Percentiles rank a stretch among this genome's conserved stretches.
These are phyloP conservation scores for Trichaptum fuscoviolaceum DNA, from an alignment of 768 basidiomycete species.

Conservation along the genomic window DNA sequence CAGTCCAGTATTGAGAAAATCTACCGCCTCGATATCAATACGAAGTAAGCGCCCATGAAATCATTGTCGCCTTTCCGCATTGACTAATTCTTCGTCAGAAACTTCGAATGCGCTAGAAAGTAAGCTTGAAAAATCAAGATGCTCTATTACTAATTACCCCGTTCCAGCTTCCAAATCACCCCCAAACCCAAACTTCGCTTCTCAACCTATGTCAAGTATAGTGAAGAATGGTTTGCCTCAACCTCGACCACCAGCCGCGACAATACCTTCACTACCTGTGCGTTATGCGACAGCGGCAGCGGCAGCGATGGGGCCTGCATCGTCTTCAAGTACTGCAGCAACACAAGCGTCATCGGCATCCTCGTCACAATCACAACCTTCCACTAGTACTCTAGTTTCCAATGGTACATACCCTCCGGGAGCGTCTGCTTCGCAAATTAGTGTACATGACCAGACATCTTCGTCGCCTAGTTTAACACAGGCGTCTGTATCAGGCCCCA, in stretches of 20 bases:
- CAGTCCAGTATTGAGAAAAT: constrained; percentile 79
- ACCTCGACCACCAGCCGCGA: constrained; percentile 42
- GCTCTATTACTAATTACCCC: constrained; percentile 13
- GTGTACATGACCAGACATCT: constrained; percentile 30
- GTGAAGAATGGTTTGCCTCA: constrained; percentile 67
- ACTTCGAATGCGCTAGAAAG: constrained; percentile 58
- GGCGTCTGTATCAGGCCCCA: constrained; percentile 58
- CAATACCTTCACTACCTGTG: constrained; percentile 81
- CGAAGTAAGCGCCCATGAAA: constrained; percentile 54
- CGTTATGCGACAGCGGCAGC: constrained; percentile 92
- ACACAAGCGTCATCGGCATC: constrained; percentile 26
- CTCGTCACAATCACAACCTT: constrained; percentile 29
- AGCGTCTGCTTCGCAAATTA: constrained; percentile 26
- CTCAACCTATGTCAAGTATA: constrained; percentile 72
- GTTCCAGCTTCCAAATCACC: constrained; percentile 59
- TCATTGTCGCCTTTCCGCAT: constrained; percentile 7
- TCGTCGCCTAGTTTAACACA: constrained; percentile 86
- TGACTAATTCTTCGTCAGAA: constrained; percentile 39
- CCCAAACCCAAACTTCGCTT: constrained; percentile 74
- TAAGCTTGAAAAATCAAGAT: constrained; percentile 26
- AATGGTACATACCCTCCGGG: constrained; percentile 27
- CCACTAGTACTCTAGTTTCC: constrained; percentile 34
- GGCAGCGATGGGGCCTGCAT: constrained; percentile 38
- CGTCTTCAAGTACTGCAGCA: constrained; percentile 34
- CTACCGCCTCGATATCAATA: constrained; percentile 51